phyloP scores from a whole-genome alignment of 164 flowering plant species.

The Hamamelis virginiana region DNA sequence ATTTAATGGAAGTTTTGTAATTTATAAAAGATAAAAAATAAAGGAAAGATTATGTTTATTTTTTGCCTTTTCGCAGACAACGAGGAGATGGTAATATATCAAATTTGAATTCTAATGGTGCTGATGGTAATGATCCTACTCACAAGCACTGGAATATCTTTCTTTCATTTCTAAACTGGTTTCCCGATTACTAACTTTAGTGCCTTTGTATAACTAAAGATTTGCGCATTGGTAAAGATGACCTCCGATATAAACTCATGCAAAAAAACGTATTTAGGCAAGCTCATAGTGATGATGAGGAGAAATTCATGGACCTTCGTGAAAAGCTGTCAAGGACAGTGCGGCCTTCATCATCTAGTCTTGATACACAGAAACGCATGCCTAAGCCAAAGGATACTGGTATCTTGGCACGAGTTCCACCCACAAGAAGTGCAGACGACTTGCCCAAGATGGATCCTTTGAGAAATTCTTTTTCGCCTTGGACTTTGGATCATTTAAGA shows the following conservation, averaged over 20 bases:
- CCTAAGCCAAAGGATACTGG: conserved; percentile 31
- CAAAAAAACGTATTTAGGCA: conserved; percentile 27
- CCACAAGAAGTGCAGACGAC: conserved; percentile 48
- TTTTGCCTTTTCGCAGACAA: conserved; percentile 36
- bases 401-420: conserved; percentile 33
- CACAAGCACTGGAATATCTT: conserved; percentile 8
- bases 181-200: conserved; percentile 18
- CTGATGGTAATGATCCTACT: conserved; percentile 38
- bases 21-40: too few relatives aligned
- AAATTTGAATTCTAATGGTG: conserved; percentile 21
- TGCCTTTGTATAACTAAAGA: conserved; percentile 38
- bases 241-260: conserved; percentile 59
- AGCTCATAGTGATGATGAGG: conserved; percentile 15
- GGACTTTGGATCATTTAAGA: conserved; percentile 59
- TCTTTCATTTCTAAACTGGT: conserved; percentile 10
- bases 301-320: conserved; percentile 43
- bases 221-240: conserved; percentile 35
- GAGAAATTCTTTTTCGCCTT: conserved; percentile 48
- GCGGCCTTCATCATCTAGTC: conserved; percentile 23
- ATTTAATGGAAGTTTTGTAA: too few relatives aligned
- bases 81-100: conserved; percentile 33
- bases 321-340: conserved; percentile 42
- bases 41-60: not conserved
- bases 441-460: conserved; percentile 36
- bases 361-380: conserved; percentile 16